Percentiles rank a stretch among this genome's conserved stretches.
These are phyloP conservation scores for Ceratocystis cubensis DNA, from an alignment of 2,329 filamentous ascomycete genomes.

Conservation along the genomic window DNA sequence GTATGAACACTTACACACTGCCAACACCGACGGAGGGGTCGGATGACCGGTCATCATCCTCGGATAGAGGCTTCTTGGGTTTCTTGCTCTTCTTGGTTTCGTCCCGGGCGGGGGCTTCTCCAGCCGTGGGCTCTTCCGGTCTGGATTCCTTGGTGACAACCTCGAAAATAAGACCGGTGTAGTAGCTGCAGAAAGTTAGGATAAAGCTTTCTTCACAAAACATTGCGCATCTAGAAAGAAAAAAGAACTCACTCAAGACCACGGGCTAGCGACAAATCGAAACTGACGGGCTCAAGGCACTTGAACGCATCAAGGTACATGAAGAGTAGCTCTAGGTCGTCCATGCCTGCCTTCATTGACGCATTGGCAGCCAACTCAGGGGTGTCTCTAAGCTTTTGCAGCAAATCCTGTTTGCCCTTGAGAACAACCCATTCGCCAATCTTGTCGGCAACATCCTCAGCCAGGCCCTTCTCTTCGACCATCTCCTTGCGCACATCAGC, in stretches of 20 bases:
- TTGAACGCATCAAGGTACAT: constrained; percentile 69
- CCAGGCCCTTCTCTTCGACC: constrained; percentile 80
- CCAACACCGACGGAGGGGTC: constrained; percentile 76
- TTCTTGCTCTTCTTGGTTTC: constrained; percentile 37
- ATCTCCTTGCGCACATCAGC: constrained; percentile 80
- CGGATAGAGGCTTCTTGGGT: constrained; percentile 34
- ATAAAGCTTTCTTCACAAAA: background rate
- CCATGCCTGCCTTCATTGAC: constrained; percentile 64
- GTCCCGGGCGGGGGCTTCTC: constrained; percentile 27
- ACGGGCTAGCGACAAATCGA: constrained; percentile 80
- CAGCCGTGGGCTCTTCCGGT: constrained; percentile 31
- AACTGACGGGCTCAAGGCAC: constrained; percentile 61
- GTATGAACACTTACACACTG: constrained; percentile 40
- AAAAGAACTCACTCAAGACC: constrained; percentile 50
- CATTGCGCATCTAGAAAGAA: constrained; percentile 34
- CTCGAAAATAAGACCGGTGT: constrained; percentile 83
- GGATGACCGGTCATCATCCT: constrained; percentile 55
- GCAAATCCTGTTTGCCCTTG: constrained; percentile 62
- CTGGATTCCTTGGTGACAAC: constrained; percentile 73
- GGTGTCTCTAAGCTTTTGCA: constrained; percentile 56
- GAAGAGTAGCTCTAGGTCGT: constrained; percentile 70
- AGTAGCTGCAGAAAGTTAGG: constrained; percentile 51
- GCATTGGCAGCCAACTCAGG: constrained; percentile 56
- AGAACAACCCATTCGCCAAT: constrained; percentile 75
- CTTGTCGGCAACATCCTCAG: constrained; percentile 63